Conservation (phyloP, 495 filamentous ascomycete genomes). For the Neurospora hispaniola region DNA sequence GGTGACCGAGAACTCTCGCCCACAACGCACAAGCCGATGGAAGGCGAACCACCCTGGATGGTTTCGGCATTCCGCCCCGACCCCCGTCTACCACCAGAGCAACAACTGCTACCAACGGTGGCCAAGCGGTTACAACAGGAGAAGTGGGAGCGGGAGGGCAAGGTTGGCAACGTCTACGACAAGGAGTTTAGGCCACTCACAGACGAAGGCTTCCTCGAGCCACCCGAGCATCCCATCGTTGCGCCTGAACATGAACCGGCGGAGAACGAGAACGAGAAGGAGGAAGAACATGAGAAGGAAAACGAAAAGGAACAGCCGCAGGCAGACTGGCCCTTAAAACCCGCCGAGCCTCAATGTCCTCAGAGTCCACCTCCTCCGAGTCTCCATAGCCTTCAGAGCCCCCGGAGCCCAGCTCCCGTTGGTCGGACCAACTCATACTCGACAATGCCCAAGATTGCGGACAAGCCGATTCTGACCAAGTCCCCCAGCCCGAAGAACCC, state of each 20-base stretch:
- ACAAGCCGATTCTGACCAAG: constrained; percentile 28
- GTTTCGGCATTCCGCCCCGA: constrained; percentile 92
- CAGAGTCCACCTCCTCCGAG: background rate
- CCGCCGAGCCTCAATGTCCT: constrained; percentile 23
- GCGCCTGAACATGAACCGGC: constrained; percentile 4
- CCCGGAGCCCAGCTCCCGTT: constrained; percentile 27
- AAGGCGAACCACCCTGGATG: constrained; percentile 94
- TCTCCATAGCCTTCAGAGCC: background rate
- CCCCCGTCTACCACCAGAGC: constrained; percentile 84
- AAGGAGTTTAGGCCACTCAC: constrained; percentile 72
- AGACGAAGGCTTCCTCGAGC: constrained; percentile 38
- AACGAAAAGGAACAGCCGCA: constrained; percentile 26
- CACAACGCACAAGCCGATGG: constrained; percentile 55
- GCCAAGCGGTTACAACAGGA: constrained; percentile 87
- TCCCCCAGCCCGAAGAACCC: constrained; percentile 27
- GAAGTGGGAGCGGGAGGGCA: constrained; percentile 87
- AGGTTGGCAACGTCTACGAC: constrained; percentile 71
- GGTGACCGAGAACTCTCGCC: constrained; percentile 39
- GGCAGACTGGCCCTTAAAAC: constrained; percentile 35
- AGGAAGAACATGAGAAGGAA: constrained; percentile 23
- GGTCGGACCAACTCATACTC: constrained; percentile 43
- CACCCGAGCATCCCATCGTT: constrained; percentile 24
- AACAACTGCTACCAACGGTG: constrained; percentile 90
- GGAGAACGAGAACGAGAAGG: constrained; percentile 3
- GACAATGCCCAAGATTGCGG: constrained; percentile 46